Conservation (phyloP, 2,329 filamentous ascomycete species). For the Drechslerella dactyloides region DNA sequence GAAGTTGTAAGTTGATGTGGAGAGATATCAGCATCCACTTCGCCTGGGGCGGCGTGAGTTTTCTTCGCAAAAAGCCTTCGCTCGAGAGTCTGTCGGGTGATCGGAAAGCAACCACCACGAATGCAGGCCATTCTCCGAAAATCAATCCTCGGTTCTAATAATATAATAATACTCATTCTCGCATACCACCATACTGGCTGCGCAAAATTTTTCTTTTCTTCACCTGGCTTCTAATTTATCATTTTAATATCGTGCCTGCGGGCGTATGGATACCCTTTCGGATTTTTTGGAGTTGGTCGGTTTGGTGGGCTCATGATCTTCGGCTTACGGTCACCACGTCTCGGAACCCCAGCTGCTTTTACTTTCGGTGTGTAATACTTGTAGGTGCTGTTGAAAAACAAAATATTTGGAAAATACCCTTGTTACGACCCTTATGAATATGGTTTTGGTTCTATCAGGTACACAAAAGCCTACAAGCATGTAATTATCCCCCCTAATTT, state of each 20-base stretch:
- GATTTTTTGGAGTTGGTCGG: background rate
- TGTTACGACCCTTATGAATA: background rate
- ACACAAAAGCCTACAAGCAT: background rate
- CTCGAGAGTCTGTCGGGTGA: slow-evolving; percentile 37
- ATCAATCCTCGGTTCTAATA: too few relatives aligned
- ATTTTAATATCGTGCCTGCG: slow-evolving; percentile 1
- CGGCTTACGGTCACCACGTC: too few relatives aligned
- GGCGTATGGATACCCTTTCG: slow-evolving; percentile 39
- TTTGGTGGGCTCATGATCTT: background rate
- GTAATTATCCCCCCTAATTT: background rate
- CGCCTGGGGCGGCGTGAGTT: slow-evolving; percentile 15
- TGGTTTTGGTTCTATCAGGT: background rate
- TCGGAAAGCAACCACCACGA: slow-evolving; percentile 15
- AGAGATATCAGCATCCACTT: slow-evolving; percentile 56
- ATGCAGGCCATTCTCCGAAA: background rate
- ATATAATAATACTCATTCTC: too few relatives aligned
- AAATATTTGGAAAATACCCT: background rate
- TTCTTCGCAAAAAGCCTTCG: slow-evolving; percentile 32
- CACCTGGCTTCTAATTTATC: slow-evolving; percentile 2
- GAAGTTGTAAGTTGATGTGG: slow-evolving; percentile 65
- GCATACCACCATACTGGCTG: too few relatives aligned
- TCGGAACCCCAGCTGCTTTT: background rate
- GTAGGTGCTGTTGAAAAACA: background rate
- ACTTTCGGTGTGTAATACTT: background rate
- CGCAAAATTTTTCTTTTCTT: too few relatives aligned